Base-by-base conservation (phyloP, 129 eudicot species). In the Saposhnikovia divaricata region DNA sequence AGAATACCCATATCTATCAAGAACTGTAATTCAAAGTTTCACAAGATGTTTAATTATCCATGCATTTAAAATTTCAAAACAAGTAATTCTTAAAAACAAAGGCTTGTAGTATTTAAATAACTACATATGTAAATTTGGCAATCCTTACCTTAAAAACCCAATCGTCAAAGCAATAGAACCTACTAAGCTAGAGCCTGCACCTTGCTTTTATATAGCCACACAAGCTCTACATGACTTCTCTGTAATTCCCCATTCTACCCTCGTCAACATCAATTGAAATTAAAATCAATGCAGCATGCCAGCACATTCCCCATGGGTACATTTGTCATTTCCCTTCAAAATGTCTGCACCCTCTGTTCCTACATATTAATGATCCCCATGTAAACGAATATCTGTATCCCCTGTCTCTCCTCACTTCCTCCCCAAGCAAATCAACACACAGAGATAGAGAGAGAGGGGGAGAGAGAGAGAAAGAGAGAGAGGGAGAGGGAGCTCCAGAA, bases 401-500 rank as follows among this genome's bases (percentile, higher is more conserved):
- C 25, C 13, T 57, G 66, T 57, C 66, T 57, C 66, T 21, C 28
- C 66, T 57, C 27, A 57, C 66, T 57, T 21, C 4, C 25, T 57
- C 66, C n/a, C 66, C 66, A 57, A 23, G 66, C 13, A 57, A 57
- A 55, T 7, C 57, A 50, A 15, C 7, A 50, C 21, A 57, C 28
- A 23, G 28, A 57, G 12, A 21, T 13, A 15, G 21, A 72, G 75
- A 37, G 28, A 21, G 47, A 39, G 76, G 7, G 47, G 21, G 18
- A 72, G 76, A 18, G 48, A 40, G 31, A 70, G 44, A 74, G 28
- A 9, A 3, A 42, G 37, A 25, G 38, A 39, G 53, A 4, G 43
- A 40, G 43, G 4, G 43, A 40, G 37, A 34, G 37, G 2, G 37
- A 34, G 37, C 84, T 88, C 77, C 88, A 85, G 76, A 88, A 88